Conservation (phyloP, 2,329 filamentous ascomycete species). For the Monosporascus cannonballus region DNA sequence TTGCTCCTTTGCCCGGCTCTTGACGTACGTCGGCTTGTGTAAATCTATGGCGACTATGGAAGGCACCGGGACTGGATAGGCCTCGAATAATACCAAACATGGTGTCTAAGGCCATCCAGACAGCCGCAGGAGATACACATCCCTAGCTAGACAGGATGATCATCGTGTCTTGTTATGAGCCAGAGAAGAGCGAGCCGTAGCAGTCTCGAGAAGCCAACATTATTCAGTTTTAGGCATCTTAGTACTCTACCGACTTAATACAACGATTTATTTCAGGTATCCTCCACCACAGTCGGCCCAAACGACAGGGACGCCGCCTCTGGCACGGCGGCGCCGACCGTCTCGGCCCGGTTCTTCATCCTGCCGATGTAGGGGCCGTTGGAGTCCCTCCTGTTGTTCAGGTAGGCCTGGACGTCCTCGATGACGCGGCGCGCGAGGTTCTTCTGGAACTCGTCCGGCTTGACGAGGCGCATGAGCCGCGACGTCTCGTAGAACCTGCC, state of each 20-base stretch:
- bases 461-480: slow-evolving; percentile 44
- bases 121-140: no score
- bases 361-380: slow-evolving; percentile 35
- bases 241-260: not conserved
- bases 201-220: no score
- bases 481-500: slow-evolving; percentile 55
- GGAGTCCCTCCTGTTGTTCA: slow-evolving; percentile 48
- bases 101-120: no score
- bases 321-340: slow-evolving; percentile 14
- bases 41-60: no score
- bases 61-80: no score
- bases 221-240: not conserved
- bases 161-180: no score
- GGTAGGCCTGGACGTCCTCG: slow-evolving; percentile 38
- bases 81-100: no score
- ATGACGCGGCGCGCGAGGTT: slow-evolving; percentile 33
- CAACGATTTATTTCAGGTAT: not conserved
- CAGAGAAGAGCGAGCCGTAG: no score
- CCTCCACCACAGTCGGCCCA: not conserved
- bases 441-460: slow-evolving; percentile 31
- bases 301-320: not conserved
- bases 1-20: no score
- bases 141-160: no score
- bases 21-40: no score
- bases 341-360: slow-evolving; percentile 9